Percentiles rank a stretch among this genome's conserved stretches.
Evolutionary conservation across 768 basidiomycete genomes (phyloP).

Genomic region (Termitomyces heimii): DNA sequence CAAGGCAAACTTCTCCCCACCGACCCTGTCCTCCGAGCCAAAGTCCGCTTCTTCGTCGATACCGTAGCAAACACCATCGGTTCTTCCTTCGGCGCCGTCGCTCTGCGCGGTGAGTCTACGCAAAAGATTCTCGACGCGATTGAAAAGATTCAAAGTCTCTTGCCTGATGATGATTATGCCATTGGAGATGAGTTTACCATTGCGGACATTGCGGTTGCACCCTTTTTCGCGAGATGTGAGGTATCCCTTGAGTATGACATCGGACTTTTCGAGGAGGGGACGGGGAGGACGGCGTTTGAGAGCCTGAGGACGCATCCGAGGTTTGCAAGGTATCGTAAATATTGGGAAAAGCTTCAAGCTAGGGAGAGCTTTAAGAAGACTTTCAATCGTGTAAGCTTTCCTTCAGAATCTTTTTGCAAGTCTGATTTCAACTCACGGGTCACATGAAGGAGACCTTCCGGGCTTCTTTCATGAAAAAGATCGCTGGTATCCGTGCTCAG

Average conservation of each 20-base stretch:
- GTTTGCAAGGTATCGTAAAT: conserved; percentile 44
- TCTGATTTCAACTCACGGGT: neutral
- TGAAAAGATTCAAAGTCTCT: conserved; percentile 40
- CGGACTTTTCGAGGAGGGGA: conserved; percentile 41
- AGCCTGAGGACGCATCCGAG: conserved; percentile 35
- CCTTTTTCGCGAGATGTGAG: conserved; percentile 52
- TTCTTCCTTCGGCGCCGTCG: conserved; percentile 29
- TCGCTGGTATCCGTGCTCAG: neutral
- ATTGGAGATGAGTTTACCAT: conserved; percentile 43
- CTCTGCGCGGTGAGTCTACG: conserved; percentile 32
- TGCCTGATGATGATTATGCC: conserved; percentile 43
- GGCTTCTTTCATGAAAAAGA: neutral
- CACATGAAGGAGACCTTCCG: neutral
- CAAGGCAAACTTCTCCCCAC: conserved; percentile 42
- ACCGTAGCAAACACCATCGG: conserved; percentile 39
- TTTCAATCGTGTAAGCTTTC: neutral
- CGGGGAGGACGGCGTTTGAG: conserved; percentile 37
- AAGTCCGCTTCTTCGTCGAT: conserved; percentile 60
- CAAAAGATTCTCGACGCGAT: conserved; percentile 35
- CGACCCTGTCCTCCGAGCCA: conserved; percentile 51
- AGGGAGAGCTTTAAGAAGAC: conserved; percentile 51
- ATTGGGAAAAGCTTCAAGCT: conserved; percentile 37
- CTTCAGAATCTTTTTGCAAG: no score
- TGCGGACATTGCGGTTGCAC: conserved; percentile 56
- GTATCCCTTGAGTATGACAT: conserved; percentile 11